These are phyloP conservation scores for Trichoderma sp. DNA, from an alignment of 2,329 filamentous ascomycete genomes.

Conservation along the genomic window DNA sequence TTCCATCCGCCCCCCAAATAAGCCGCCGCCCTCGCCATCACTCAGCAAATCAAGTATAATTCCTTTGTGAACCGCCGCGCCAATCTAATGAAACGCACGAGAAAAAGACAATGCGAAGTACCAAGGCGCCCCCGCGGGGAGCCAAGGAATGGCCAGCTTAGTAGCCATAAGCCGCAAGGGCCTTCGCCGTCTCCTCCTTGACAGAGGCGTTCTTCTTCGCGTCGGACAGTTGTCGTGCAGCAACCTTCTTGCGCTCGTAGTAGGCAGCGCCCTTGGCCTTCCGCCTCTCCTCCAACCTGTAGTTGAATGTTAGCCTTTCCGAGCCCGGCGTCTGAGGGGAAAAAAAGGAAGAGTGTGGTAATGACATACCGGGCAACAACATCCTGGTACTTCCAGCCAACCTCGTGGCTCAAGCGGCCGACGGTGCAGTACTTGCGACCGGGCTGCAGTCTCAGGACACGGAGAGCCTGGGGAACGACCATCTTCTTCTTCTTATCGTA, in stretches of 20 bases:
- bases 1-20: constrained; percentile 32
- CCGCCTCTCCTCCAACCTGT: constrained; percentile 96
- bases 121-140: constrained; percentile 27
- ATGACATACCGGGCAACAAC: constrained; percentile 88
- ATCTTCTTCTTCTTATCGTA: constrained; percentile 99
- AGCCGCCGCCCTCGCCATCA: constrained; percentile 43
- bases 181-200: constrained; percentile 80
- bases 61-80: constrained; percentile 50
- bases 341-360: background rate
- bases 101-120: constrained; percentile 44
- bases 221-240: constrained; percentile 82
- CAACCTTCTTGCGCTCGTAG: constrained; percentile 99
- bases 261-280: constrained; percentile 99
- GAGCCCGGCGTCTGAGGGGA: background rate
- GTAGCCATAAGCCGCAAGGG: constrained; percentile 89
- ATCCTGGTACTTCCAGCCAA: constrained; percentile 99
- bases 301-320: constrained; percentile 22
- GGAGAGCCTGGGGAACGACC: constrained; percentile 96
- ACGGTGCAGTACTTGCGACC: constrained; percentile 99
- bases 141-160: constrained; percentile 50
- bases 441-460: constrained; percentile 94
- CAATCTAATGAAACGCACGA: constrained; percentile 54
- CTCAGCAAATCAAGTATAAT: constrained; percentile 49
- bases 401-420: constrained; percentile 95
- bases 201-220: constrained; percentile 89